A percentile compares a stretch with the other conserved stretches of the same genome.
phyloP scores from a whole-genome alignment of 179 eudicot genomes.

The Gypsophila paniculata region DNA sequence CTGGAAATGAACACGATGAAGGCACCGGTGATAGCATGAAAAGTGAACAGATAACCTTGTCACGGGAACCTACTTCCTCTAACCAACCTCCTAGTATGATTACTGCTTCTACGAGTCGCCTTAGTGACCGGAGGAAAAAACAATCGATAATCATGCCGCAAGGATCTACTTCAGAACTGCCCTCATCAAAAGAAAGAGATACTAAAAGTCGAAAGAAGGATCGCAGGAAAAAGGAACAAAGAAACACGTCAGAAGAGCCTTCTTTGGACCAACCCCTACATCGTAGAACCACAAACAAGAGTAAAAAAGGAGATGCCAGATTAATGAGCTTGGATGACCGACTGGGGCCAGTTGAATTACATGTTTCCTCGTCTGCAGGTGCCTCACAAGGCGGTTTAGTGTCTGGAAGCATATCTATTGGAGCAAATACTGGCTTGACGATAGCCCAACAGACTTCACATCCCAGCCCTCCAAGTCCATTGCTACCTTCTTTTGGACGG shows the following conservation, averaged over 20 bases:
- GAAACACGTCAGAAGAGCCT: conserved; percentile 24
- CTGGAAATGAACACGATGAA: conserved; percentile 64
- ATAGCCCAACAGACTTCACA: conserved; percentile 17
- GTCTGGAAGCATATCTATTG: conserved; percentile 28
- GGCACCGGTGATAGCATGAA: conserved; percentile 29
- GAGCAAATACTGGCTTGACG: conserved; percentile 25
- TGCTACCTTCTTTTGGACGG: conserved; percentile 23
- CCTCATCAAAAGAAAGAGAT: conserved; percentile 12
- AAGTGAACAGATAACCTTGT: conserved; percentile 27
- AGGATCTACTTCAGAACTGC: conserved; percentile 20
- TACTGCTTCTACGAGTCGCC: neutral
- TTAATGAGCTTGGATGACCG: conserved; percentile 30
- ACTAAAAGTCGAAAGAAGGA: conserved; percentile 28
- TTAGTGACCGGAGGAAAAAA: neutral
- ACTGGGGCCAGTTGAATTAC: conserved; percentile 21
- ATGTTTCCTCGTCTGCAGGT: conserved; percentile 33
- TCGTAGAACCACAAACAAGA: conserved; percentile 19
- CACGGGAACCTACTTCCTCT: conserved; percentile 16
- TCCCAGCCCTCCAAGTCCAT: conserved; percentile 18
- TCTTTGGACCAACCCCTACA: conserved; percentile 19
- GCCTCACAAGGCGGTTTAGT: conserved; percentile 29
- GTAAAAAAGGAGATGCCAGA: conserved; percentile 29
- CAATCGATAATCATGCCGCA: neutral
- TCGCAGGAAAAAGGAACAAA: conserved; percentile 26
- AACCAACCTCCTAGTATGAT: neutral